phyloP scores from a whole-genome alignment of 441 rosid genomes.

The Mallotus repandus region DNA sequence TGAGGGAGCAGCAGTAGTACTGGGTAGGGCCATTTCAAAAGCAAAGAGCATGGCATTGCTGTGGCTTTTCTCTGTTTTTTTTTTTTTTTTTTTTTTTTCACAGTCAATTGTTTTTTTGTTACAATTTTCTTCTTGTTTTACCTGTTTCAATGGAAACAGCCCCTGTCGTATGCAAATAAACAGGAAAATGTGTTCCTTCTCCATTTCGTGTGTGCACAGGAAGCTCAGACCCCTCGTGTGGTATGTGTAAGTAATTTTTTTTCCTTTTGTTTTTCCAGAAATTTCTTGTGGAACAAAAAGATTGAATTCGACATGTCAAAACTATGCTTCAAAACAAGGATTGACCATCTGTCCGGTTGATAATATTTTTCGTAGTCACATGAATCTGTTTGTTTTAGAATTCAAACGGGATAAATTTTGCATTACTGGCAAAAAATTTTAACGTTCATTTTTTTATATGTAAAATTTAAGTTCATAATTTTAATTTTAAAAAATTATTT shows the following conservation, averaged over 20 bases:
- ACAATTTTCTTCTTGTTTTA: background rate
- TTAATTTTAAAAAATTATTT: too few species aligned
- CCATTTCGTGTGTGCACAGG: slow-evolving; percentile 1
- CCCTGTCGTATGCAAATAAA: slow-evolving; percentile 1
- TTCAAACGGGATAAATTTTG: too few species aligned
- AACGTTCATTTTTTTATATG: too few species aligned
- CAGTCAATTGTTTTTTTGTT: background rate
- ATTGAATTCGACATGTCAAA: too few species aligned
- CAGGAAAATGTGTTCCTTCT: background rate
- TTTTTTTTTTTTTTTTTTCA: background rate
- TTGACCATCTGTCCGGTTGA: too few species aligned
- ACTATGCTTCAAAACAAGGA: too few species aligned
- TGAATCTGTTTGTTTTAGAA: too few species aligned
- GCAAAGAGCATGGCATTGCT: background rate
- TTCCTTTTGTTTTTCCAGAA: too few species aligned
- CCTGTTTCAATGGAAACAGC: slow-evolving; percentile 23
- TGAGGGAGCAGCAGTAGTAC: background rate
- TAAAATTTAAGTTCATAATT: too few species aligned
- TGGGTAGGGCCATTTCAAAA: slow-evolving; percentile 7
- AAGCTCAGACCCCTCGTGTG: slow-evolving; percentile 31
- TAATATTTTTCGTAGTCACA: too few species aligned
- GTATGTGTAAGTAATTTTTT: background rate
- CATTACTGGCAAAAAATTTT: too few species aligned
- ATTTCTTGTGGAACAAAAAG: too few species aligned
- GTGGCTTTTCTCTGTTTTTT: background rate